Evolutionary conservation across 345 rosid species (phyloP), one percentile per base, ranked within the genome.

Genomic region (Reutealis trisperma): DNA sequence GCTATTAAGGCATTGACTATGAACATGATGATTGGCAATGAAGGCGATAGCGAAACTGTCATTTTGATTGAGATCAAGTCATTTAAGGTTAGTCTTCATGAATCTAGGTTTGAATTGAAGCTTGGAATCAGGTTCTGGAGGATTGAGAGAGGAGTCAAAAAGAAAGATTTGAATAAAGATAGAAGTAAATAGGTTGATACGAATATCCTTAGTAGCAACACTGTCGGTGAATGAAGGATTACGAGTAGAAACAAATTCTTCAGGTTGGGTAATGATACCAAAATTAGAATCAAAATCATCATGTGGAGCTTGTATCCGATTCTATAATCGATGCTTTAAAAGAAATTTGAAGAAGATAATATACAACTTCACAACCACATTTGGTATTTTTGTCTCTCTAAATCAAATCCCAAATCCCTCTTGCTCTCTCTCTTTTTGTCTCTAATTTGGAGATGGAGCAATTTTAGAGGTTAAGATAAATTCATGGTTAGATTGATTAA

Each of bases 181-280:
- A 45, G 96, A 90, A 34, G 94, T 90, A 44, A 89, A 85, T 19
- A 98, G 90, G 84, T 92, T 94, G 85, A 93, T 92, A 74, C 93
- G 98, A 83, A 95, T 92, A 76, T 95, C 99, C 85, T 92, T 93
- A 54, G 98, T 93, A 42, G 98, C 98, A 63, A 93, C 96, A 47
- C 98, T 97, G 73, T 93, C 98, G 55, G 81, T 44, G 80, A 89
- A 90, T 5, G 94, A 86, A 11, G 93, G 91, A 70, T 86, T 86
- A 67, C 84, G 76, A 18, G 89, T 77, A 45, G 88, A 70, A 34
- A 83, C 81, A 63, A 90, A 77, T 72, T 86, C 92, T 14, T 85
- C 87, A 7, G 85, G 84, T n/a, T 93, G 89, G 47, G 89, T 84
- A 9, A 90, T 85, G 16, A 85, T 77, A 12, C 93, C 93, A 47